Conservation (phyloP, 495 filamentous ascomycete species). For the Aspergillus panamensis region DNA sequence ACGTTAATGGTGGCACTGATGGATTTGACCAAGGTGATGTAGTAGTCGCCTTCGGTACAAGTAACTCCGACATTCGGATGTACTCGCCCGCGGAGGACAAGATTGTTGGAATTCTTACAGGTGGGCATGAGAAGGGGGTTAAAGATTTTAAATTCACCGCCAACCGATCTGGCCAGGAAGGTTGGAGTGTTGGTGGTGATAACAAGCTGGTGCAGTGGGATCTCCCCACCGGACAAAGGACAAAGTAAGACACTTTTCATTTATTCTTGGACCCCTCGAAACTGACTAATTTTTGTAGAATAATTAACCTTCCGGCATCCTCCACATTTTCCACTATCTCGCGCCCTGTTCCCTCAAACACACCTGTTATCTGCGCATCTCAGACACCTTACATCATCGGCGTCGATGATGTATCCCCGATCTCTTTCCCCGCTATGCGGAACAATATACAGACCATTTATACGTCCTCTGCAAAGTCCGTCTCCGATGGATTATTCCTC, state of each 20-base stretch:
- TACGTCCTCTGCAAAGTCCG: slow-evolving; percentile 36
- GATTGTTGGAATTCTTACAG: slow-evolving; percentile 47
- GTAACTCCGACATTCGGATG: slow-evolving; percentile 50
- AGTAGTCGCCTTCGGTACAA: slow-evolving; percentile 55
- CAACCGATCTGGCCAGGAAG: slow-evolving; percentile 38
- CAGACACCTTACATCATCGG: slow-evolving; percentile 53
- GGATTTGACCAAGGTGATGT: slow-evolving; percentile 40
- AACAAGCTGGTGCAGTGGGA: slow-evolving; percentile 61
- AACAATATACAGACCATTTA: slow-evolving; percentile 51
- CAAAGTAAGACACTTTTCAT: slow-evolving; percentile 36
- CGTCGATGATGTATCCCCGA: slow-evolving; percentile 38
- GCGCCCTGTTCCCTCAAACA: slow-evolving; percentile 40
- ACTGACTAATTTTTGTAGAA: slow-evolving; percentile 31
- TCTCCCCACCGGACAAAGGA: slow-evolving; percentile 42
- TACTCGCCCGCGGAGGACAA: slow-evolving; percentile 52
- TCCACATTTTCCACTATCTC: slow-evolving; percentile 41
- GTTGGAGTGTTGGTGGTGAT: slow-evolving; percentile 59
- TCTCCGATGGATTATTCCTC: slow-evolving; percentile 35
- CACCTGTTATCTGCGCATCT: slow-evolving; percentile 53
- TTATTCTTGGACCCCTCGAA: not conserved
- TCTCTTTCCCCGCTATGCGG: slow-evolving; percentile 51
- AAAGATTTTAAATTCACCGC: slow-evolving; percentile 56
- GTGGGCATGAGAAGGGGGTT: slow-evolving; percentile 52
- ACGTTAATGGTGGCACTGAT: slow-evolving; percentile 40
- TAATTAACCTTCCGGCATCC: slow-evolving; percentile 44